Conservation (phyloP, 1,139 yeast genomes). For the Lodderomyces theae region DNA sequence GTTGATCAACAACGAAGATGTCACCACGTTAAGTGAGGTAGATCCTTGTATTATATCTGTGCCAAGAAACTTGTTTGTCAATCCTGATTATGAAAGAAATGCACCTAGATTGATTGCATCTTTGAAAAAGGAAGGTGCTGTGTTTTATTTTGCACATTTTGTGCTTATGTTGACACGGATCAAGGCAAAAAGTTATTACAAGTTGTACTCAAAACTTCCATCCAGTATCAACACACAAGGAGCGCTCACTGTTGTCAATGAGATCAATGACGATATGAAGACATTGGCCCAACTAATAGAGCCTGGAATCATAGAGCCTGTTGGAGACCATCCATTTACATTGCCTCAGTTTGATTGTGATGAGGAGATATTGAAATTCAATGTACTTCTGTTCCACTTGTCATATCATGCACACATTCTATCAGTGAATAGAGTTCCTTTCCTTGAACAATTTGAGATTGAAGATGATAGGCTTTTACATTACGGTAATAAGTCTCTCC, state of each 20-base stretch:
- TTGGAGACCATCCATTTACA: background rate
- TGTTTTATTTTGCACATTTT: slow-evolving; percentile 17
- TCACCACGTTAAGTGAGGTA: slow-evolving; percentile 20
- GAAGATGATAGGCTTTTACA: slow-evolving; percentile 16
- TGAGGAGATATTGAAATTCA: slow-evolving; percentile 5
- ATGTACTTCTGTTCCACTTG: slow-evolving; percentile 23
- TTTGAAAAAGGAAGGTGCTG: slow-evolving; percentile 8
- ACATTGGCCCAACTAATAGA: slow-evolving; percentile 18
- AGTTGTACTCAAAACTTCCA: slow-evolving; percentile 16
- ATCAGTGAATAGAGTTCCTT: slow-evolving; percentile 35
- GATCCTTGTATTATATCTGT: slow-evolving; percentile 15
- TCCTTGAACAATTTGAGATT: slow-evolving; percentile 19
- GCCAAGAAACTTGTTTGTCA: slow-evolving; percentile 13
- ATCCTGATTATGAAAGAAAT: slow-evolving; percentile 10
- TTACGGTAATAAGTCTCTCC: slow-evolving; percentile 25
- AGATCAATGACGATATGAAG: slow-evolving; percentile 19
- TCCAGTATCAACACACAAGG: slow-evolving; percentile 10
- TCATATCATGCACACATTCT: slow-evolving; percentile 32
- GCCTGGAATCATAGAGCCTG: slow-evolving; percentile 20
- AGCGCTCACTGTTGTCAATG: slow-evolving; percentile 10
- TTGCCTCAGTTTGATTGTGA: slow-evolving; percentile 5
- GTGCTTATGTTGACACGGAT: slow-evolving; percentile 20
- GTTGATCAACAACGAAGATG: slow-evolving; percentile 16
- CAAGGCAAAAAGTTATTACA: slow-evolving; percentile 19
- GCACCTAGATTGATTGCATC: slow-evolving; percentile 7